Conservation (phyloP, 2,329 filamentous ascomycete genomes). For the Verticillium isaacii region DNA sequence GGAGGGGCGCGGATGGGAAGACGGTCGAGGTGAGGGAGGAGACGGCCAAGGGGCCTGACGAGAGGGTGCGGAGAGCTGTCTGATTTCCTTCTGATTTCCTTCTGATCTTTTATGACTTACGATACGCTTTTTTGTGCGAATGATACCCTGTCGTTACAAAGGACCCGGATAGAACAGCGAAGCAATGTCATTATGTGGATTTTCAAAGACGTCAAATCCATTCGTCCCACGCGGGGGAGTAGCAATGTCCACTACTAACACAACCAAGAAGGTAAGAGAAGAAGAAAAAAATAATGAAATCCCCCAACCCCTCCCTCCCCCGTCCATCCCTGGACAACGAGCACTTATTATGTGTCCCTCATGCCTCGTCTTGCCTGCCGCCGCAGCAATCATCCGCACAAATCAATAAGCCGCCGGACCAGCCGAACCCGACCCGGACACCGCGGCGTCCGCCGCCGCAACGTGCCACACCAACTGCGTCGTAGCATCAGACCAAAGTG, state of each 20-base stretch:
- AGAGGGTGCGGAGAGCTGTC: neutral
- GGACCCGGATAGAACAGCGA: neutral
- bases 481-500: neutral
- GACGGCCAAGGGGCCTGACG: neutral
- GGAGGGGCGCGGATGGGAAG: neutral
- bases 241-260: neutral
- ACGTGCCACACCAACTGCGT: neutral
- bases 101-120: neutral
- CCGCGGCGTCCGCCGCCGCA: neutral
- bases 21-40: neutral
- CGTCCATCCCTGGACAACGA: neutral
- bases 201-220: neutral
- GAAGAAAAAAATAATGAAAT: neutral
- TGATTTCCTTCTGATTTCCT: neutral
- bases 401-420: conserved; percentile 15
- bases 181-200: neutral
- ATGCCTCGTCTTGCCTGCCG: neutral
- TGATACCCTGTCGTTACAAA: neutral
- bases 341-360: neutral
- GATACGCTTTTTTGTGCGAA: neutral
- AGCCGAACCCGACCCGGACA: conserved; percentile 13
- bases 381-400: conserved; percentile 8
- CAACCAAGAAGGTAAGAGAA: neutral
- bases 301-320: too few relatives aligned
- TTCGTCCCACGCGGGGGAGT: neutral